phyloP scores from a whole-genome alignment of 345 rosid species.

The Rhizophora apiculata region DNA sequence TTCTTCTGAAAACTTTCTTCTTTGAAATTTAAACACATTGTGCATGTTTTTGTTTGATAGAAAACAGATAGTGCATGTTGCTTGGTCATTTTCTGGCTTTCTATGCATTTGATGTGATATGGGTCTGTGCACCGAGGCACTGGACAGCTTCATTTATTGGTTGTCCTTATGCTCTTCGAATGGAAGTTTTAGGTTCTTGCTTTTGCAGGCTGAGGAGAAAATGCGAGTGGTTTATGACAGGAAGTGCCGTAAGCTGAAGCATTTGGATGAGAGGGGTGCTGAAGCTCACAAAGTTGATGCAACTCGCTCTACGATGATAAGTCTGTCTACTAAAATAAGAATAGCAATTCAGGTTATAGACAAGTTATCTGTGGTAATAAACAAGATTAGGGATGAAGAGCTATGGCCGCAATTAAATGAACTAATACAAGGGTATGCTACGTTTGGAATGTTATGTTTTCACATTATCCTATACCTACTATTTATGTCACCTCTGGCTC shows the following conservation, averaged over 20 bases:
- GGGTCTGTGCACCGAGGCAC: no score
- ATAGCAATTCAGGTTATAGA: constrained; percentile 89
- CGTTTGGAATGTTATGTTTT: neutral
- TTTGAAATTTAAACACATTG: no score
- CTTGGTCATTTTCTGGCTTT: no score
- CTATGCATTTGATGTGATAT: no score
- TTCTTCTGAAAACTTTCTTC: no score
- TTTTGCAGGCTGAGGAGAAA: constrained; percentile 82
- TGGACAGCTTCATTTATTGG: neutral
- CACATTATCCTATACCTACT: neutral
- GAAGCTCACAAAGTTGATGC: constrained; percentile 63
- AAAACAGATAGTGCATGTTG: no score
- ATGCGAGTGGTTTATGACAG: constrained; percentile 73
- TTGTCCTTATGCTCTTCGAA: constrained; percentile 4
- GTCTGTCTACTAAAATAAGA: constrained; percentile 72
- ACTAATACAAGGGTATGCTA: constrained; percentile 77
- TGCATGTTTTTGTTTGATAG: no score
- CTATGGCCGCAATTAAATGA: constrained; percentile 88
- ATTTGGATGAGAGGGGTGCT: constrained; percentile 76
- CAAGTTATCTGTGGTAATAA: constrained; percentile 74
- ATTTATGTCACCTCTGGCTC: neutral
- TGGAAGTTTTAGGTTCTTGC: constrained; percentile 4
- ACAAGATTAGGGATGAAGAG: constrained; percentile 93
- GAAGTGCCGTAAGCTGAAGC: constrained; percentile 68
- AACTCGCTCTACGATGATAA: constrained; percentile 49